phyloP scores from a whole-genome alignment of 202 grass and related monocot species.

The Sporobolus alterniflorus region DNA sequence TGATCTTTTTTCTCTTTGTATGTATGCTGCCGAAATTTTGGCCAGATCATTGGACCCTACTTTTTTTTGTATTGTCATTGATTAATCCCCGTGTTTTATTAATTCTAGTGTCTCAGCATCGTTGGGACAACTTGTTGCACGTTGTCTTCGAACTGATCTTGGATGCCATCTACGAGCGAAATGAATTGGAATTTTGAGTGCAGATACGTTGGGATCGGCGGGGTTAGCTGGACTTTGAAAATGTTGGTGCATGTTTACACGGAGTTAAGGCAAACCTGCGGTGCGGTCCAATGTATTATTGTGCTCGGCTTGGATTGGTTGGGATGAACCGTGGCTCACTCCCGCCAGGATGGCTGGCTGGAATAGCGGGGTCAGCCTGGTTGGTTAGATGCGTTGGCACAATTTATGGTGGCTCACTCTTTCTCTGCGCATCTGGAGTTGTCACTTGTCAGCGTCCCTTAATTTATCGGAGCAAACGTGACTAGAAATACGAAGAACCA shows the following conservation, averaged over 20 bases:
- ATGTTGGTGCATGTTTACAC: background rate
- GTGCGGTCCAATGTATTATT: background rate
- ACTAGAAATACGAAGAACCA: slow-evolving; percentile 17
- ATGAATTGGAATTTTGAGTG: background rate
- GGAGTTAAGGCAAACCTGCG: background rate
- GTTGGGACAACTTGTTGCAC: background rate
- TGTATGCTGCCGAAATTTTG: background rate
- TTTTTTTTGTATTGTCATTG: no score
- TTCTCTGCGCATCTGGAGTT: no score
- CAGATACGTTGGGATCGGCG: background rate
- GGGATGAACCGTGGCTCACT: background rate
- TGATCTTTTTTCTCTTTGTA: background rate
- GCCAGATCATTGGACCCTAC: background rate
- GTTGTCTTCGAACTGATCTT: background rate
- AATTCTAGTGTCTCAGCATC: background rate
- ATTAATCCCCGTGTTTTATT: background rate
- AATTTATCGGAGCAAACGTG: background rate
- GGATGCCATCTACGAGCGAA: background rate
- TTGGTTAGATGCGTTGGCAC: background rate
- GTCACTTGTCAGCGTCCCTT: no score
- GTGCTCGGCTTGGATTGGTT: background rate
- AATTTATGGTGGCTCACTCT: slow-evolving; percentile 37
- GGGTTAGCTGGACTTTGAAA: background rate
- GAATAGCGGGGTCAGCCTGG: background rate
- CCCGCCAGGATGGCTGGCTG: background rate